phyloP scores from a whole-genome alignment of 495 filamentous ascomycete genomes.

The Lepraria neglecta region DNA sequence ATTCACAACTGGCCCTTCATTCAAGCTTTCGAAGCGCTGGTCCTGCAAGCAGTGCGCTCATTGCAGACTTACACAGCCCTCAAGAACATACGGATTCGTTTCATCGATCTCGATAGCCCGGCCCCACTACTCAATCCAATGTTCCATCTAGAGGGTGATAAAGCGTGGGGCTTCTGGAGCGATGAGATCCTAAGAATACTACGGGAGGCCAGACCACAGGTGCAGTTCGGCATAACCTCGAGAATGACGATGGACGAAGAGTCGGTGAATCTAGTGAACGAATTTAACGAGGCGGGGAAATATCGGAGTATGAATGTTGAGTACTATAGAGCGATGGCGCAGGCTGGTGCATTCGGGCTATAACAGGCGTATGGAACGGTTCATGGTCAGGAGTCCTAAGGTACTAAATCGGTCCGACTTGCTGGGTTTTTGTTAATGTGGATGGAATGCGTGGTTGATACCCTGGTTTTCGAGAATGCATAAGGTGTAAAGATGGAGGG shows the following conservation, averaged over 20 bases:
- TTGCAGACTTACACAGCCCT: conserved; percentile 48
- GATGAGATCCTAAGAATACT: conserved; percentile 54
- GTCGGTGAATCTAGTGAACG: background rate
- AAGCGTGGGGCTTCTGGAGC: conserved; percentile 64
- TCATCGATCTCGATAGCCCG: conserved; percentile 60
- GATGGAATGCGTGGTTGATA: background rate
- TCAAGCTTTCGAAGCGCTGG: conserved; percentile 56
- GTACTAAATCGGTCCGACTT: background rate
- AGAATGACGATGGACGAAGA: conserved; percentile 43
- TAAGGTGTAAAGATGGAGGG: conserved; percentile 6
- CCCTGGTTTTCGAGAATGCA: conserved; percentile 12
- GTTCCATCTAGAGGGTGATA: conserved; percentile 52
- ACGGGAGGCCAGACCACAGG: conserved; percentile 45
- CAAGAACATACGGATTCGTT: conserved; percentile 58
- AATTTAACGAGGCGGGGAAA: conserved; percentile 2
- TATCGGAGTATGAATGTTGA: conserved; percentile 17
- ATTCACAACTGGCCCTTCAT: conserved; percentile 65
- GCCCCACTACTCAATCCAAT: conserved; percentile 55
- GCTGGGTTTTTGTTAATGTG: background rate
- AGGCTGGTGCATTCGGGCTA: conserved; percentile 3
- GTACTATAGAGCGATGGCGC: conserved; percentile 18
- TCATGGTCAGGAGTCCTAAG: background rate
- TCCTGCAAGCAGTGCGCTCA: conserved; percentile 52
- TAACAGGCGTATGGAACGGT: background rate
- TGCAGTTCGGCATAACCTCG: conserved; percentile 50